Base-by-base conservation (phyloP, 163 green algal genomes). In the Dunaliella salina region DNA sequence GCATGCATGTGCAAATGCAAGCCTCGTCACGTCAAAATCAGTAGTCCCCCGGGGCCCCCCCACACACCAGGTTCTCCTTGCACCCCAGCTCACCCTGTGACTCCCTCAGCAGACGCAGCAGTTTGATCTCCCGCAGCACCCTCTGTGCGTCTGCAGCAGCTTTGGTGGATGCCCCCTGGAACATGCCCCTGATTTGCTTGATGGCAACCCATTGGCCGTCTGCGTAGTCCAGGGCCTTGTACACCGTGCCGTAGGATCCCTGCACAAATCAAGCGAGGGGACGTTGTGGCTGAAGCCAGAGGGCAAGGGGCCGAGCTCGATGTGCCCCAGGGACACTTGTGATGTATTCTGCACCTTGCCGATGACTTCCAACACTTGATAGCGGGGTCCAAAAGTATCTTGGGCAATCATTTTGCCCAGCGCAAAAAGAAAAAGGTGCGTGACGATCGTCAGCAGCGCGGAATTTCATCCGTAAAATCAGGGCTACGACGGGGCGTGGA, bases 41-140 rank as follows among this genome's bases (percentile, higher is more conserved):
- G 22, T 30, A 15, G 63, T 75, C 63, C 4, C 22, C 63, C 22
- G n/a, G n/a, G n/a, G n/a, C 63, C 4, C 22, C n/a, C n/a, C 63
- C 22, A 75, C 22, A 26, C 40, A 50, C 4, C 40, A 8, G 40
- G 40, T 50, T 50, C 40, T 50, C 40, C 40, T 8, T 50, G 8
- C 40, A 50, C 40, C 40, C 40, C 8, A 50, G 98, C 95, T 91
- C 94, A 84, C 40, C 93, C 89, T 75, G 94, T 8, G 95, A 97
- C 90, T 97, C 95, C 94, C 98, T 90, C 59, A 98, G 92, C 34
- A 96, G 87, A 29, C 95, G 90, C 81, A 98, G 89, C 75, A 98
- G 89, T 87, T 97, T 98, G 85, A 98, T 97, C 86, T 98, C 95
- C 32, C 95, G 90, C 86, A 98, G 88, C 59, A 98, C 98, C n/a